Evolutionary conservation across 176 grass and related monocot species (phyloP).

Genomic region (Oryza nivara): DNA sequence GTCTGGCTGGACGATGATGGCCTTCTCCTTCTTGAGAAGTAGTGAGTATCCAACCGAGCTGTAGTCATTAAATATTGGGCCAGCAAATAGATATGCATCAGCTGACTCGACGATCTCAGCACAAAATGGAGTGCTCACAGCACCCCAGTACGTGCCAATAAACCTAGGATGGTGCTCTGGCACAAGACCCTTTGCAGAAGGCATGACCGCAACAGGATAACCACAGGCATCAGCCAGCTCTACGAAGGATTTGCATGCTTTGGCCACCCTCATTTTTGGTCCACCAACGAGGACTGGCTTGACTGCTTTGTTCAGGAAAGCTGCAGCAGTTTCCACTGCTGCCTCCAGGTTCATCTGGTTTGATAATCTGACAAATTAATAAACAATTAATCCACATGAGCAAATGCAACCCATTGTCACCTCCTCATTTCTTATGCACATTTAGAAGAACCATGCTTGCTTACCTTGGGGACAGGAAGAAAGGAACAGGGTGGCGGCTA

Average conservation of each 20-base stretch:
- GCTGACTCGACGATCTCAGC: slow-evolving; percentile 61
- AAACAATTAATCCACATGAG: neutral
- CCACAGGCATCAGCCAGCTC: slow-evolving; percentile 55
- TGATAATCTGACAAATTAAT: slow-evolving; percentile 38
- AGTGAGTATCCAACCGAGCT: slow-evolving; percentile 67
- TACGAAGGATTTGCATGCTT: slow-evolving; percentile 52
- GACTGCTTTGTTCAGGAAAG: slow-evolving; percentile 62
- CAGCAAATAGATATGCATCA: slow-evolving; percentile 65
- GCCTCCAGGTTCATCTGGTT: slow-evolving; percentile 52
- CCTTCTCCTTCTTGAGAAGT: slow-evolving; percentile 58
- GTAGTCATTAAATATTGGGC: slow-evolving; percentile 65
- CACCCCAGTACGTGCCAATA: slow-evolving; percentile 66
- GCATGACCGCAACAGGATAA: slow-evolving; percentile 47
- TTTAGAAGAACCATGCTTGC: neutral
- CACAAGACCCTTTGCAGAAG: slow-evolving; percentile 64
- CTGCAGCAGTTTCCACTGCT: slow-evolving; percentile 46
- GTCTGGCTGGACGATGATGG: slow-evolving; percentile 57
- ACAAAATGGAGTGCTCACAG: slow-evolving; percentile 61
- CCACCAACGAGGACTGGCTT: slow-evolving; percentile 61
- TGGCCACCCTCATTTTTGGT: slow-evolving; percentile 60
- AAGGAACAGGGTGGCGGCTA: slow-evolving; percentile 47
- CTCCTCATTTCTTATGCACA: neutral
- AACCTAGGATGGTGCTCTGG: slow-evolving; percentile 55
- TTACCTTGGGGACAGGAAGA: slow-evolving; percentile 66
- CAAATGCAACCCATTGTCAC: neutral